Conservation (phyloP, 441 rosid species). For the Pelargonium cotyledonis region DNA sequence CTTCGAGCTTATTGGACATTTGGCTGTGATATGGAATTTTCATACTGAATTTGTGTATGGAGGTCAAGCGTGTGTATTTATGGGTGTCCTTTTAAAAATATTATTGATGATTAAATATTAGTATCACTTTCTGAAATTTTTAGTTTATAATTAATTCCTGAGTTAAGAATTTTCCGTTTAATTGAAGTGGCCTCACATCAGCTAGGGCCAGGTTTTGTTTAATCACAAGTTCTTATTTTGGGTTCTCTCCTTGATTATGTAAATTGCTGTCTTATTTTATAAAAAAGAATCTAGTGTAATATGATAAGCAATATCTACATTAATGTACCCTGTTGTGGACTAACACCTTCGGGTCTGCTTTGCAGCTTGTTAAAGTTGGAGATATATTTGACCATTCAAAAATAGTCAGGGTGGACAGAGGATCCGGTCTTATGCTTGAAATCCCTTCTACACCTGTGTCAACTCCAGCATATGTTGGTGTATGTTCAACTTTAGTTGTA, state of each 20-base stretch:
- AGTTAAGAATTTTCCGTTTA: neutral
- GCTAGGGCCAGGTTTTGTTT: neutral
- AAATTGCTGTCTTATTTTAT: neutral
- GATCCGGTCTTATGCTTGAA: slow-evolving; percentile 82
- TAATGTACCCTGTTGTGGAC: slow-evolving; percentile 4
- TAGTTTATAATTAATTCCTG: slow-evolving; percentile 1
- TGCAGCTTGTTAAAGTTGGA: slow-evolving; percentile 73
- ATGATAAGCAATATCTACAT: neutral
- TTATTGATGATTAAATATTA: neutral
- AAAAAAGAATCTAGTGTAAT: neutral
- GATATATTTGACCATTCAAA: slow-evolving; percentile 75
- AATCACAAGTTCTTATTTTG: slow-evolving; percentile 7
- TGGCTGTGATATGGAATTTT: slow-evolving; percentile 14
- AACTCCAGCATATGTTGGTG: slow-evolving; percentile 75
- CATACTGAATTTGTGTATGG: neutral
- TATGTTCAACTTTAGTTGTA: slow-evolving; percentile 36
- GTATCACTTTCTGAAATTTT: neutral
- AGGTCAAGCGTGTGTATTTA: neutral
- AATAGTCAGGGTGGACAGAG: slow-evolving; percentile 81
- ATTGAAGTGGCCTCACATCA: neutral
- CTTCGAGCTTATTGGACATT: slow-evolving; percentile 10
- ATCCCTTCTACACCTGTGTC: slow-evolving; percentile 64
- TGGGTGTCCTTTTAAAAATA: slow-evolving; percentile 8
- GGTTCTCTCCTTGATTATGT: neutral
- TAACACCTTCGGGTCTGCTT: slow-evolving; percentile 16